Evolutionary conservation across 2,329 filamentous ascomycete genomes (phyloP).

Genomic region (Phyllosticta capitalensis): DNA sequence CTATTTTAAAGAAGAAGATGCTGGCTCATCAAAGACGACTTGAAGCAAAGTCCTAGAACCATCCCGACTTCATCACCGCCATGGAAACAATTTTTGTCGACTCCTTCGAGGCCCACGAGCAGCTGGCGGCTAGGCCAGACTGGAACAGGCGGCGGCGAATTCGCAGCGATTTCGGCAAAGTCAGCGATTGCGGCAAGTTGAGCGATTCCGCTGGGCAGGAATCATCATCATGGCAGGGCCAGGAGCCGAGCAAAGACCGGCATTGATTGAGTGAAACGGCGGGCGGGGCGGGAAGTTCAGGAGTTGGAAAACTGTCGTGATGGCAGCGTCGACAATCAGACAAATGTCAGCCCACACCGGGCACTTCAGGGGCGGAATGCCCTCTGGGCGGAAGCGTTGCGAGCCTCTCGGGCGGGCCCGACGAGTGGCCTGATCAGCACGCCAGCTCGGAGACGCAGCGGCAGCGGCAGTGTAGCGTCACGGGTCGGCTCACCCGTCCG

Average conservation of each 20-base stretch:
- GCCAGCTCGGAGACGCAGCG: not conserved
- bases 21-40: not conserved
- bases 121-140: not conserved
- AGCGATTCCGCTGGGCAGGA: not conserved
- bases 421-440: constrained; percentile 11
- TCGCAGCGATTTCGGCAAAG: not conserved
- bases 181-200: not conserved
- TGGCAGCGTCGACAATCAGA: not conserved
- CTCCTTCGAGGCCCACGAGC: too few species aligned
- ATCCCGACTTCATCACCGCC: too few species aligned
- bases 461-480: not conserved
- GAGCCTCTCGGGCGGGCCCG: not conserved
- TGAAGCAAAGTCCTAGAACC: not conserved
- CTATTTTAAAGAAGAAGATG: not conserved
- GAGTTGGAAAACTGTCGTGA: not conserved
- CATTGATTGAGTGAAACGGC: not conserved
- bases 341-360: not conserved
- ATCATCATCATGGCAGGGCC: not conserved
- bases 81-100: too few species aligned
- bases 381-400: not conserved
- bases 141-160: not conserved
- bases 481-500: not conserved
- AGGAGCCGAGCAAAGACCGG: not conserved
- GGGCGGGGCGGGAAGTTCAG: not conserved
- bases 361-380: not conserved